Evolutionary conservation across 2,329 filamentous ascomycete species (phyloP), one percentile per base, ranked within the genome.

Genomic region (Cladosporium phlei): DNA sequence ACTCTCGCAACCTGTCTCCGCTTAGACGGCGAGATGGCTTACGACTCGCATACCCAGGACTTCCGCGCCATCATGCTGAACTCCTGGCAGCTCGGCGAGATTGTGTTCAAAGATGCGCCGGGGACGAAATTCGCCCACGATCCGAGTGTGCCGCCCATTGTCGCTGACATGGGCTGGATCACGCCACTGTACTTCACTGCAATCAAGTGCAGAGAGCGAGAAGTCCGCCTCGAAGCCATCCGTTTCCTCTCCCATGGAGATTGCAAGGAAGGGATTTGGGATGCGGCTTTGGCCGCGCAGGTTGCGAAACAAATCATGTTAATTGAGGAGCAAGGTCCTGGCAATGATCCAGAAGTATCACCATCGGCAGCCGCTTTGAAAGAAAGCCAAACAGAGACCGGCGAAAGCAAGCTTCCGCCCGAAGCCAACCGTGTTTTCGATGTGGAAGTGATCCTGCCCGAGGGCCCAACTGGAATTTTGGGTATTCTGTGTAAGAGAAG

Each of bases 261-360:
- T 17, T 46, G 51, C 16, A 59, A 58, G 37, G 57, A 61, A 38
- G 51, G 47, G 28, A 52, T 57, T 12, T 59, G 53, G 50, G 53
- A 53, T 32, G 50, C 55, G 6, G 38, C 39, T 7, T 48, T 51
- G 17, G 48, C 38, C n/a, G 52, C 43, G 3, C 47, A 55, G 25
- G 35, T 56, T 3, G 48, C 47, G 10, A 49, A 35, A 9, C 48
- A 52, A 22, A 28, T 57, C 20, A 51, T 58, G 19, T 35, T 46
- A 14, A 52, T 56, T 12, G 55, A 60, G 47, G 58, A 59, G 46
- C 50, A 55, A n/a, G 53, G 47, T 4, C n/a, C 21, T 12, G 14
- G 8, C 6, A 14, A 27, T 2, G 3, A 2, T 4, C 17, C 25
- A 6, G n/a, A n/a, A n/a, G n/a, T n/a, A n/a, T n/a, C n/a, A n/a